Evolutionary conservation across 805 yeast genomes (phyloP).

Genomic region (Debaryomyces tyrocola): DNA sequence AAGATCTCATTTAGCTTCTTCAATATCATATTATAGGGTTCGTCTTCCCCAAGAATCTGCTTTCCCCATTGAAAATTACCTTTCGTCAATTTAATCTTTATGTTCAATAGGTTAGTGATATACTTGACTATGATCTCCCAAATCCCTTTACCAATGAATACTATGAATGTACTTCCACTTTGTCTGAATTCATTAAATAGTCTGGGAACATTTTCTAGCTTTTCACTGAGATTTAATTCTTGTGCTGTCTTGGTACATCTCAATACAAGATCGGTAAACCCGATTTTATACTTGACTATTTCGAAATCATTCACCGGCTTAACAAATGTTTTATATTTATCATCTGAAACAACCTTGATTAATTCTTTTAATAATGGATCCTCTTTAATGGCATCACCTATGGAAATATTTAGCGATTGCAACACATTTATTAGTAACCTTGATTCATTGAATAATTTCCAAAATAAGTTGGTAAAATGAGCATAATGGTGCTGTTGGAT

Average conservation of each 20-base stretch:
- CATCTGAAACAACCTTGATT: constrained; percentile 7
- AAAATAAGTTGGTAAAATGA: constrained; percentile 64
- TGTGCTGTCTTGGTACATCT: constrained; percentile 61
- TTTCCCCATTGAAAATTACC: constrained; percentile 55
- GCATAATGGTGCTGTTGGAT: constrained; percentile 69
- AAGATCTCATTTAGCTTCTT: constrained; percentile 13
- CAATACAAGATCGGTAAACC: constrained; percentile 70
- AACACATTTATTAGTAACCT: constrained; percentile 35
- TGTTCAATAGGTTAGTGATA: constrained; percentile 21
- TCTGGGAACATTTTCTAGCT: constrained; percentile 53
- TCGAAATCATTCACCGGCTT: constrained; percentile 41
- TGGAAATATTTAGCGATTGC: background rate
- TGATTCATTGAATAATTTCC: constrained; percentile 61
- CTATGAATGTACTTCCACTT: constrained; percentile 43
- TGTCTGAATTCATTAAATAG: constrained; percentile 45
- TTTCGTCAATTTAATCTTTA: constrained; percentile 23
- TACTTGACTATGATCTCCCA: constrained; percentile 60
- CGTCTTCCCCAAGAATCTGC: constrained; percentile 24
- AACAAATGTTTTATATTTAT: constrained; percentile 8
- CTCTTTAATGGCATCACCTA: constrained; percentile 1
- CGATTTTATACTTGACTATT: constrained; percentile 48
- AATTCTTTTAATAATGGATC: constrained; percentile 14
- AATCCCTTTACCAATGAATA: constrained; percentile 72
- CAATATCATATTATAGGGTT: constrained; percentile 14
- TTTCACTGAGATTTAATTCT: constrained; percentile 54